Evolutionary conservation across 73 alveolate species (phyloP).

Genomic region (Blepharisma stoltei): DNA sequence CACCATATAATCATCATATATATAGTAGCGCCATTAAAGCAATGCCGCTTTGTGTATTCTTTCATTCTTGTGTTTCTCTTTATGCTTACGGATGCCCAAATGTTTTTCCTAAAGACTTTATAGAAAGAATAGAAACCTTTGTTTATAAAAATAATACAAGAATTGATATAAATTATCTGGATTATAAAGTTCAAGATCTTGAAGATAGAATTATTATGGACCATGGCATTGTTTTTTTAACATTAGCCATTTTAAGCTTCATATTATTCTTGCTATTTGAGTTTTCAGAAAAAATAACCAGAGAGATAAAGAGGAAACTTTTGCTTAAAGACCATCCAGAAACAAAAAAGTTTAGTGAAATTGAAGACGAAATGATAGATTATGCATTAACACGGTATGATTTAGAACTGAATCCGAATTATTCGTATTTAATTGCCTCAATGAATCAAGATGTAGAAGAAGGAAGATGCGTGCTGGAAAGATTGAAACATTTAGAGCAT

Average conservation of each 20-base stretch:
- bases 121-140: neutral
- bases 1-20: too few species aligned
- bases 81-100: too few species aligned
- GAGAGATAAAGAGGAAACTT: neutral
- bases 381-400: neutral
- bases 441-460: too few species aligned
- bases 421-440: neutral
- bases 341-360: neutral
- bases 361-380: slow-evolving; percentile 7
- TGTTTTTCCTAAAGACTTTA: neutral
- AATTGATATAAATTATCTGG: neutral
- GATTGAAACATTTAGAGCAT: too few species aligned
- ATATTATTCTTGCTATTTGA: neutral
- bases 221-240: neutral
- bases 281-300: neutral
- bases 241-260: neutral
- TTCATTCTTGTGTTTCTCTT: too few species aligned
- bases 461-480: too few species aligned
- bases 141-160: too few species aligned
- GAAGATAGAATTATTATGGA: neutral
- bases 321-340: too few species aligned
- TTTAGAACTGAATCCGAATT: neutral
- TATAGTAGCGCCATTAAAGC: too few species aligned
- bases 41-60: too few species aligned
- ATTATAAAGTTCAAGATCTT: neutral